Evolutionary conservation across 2,329 filamentous ascomycete species (phyloP).

Genomic region (Penicillium sp.): DNA sequence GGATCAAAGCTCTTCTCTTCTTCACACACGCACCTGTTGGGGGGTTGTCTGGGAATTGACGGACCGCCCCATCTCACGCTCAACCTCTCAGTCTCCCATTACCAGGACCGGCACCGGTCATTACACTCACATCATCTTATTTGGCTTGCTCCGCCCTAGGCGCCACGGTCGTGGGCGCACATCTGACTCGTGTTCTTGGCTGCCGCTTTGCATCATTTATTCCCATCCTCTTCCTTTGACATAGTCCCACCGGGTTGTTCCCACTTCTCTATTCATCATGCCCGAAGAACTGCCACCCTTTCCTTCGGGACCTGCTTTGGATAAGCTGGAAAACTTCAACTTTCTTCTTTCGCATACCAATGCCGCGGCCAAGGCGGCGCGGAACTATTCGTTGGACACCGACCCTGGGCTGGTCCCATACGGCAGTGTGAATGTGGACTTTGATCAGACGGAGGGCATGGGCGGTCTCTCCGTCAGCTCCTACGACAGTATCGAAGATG

Average conservation of each 20-base stretch:
- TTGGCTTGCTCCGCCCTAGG: constrained; percentile 2
- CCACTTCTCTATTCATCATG: constrained; percentile 22
- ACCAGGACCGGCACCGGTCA: background rate
- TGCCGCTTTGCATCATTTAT: background rate
- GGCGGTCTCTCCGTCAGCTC: constrained; percentile 38
- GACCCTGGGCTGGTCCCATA: constrained; percentile 30
- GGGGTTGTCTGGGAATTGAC: no score
- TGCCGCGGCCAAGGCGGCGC: constrained; percentile 25
- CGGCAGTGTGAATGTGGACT: constrained; percentile 33
- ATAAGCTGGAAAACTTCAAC: constrained; percentile 35
- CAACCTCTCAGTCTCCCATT: no score
- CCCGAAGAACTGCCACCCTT: constrained; percentile 27
- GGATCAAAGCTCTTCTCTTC: background rate
- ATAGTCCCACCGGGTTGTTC: constrained; percentile 9
- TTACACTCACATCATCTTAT: constrained; percentile 3
- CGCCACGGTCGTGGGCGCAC: constrained; percentile 1
- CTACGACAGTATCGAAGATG: constrained; percentile 38
- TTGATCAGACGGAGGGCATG: constrained; percentile 38
- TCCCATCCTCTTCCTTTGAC: background rate
- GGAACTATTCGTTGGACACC: constrained; percentile 37
- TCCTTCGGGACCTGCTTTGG: constrained; percentile 24
- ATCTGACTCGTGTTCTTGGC: background rate
- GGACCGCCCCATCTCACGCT: no score
- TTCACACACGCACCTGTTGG: background rate
- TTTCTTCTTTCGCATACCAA: constrained; percentile 31